Base-by-base conservation (phyloP, 768 basidiomycete species). In the Phlebiopsis flavidoalba region DNA sequence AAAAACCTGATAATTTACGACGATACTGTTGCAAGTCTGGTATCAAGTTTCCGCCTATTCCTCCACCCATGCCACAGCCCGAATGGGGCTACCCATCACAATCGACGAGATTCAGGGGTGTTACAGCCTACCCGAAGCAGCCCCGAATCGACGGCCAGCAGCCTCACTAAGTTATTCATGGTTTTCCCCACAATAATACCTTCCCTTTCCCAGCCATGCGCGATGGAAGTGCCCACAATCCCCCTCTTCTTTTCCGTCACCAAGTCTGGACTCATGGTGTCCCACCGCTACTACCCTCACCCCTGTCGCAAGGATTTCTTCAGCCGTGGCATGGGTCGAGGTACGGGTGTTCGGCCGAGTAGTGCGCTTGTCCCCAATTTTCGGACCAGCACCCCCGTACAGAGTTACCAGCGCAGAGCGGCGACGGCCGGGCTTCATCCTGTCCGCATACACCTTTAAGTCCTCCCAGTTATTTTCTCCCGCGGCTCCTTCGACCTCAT, bases 151-250 rank as follows among this genome's bases (percentile, higher is more conserved):
- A 26, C 21, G 1, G 70, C 67, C 36, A 69, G 17, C 35, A 89
- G 67, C 51, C 63, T 63, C 33, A 79, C 79, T 58, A 91, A 65
- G 55, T 83, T 82, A 10, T 74, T 81, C 66, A 91, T 59, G 64
- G 91, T 92, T 75, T 91, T 89, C 33, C 81, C 87, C 60, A 91
- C 88, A 6, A 88, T 66, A 1, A n/a, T n/a, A n/a, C n/a, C 83
- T 81, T 0, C 83, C 87, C 17, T 70, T 74, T 21, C 84, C 83
- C n/a, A 92, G 76, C 8, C 91, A 71, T 0, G 72, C 73, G 31
- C 84, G 76, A 65, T 92, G 90, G 56, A 83, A 82, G 36, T 63
- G 62, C 17, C 62, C 60, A 14, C 69, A 66, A 11, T 71, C 72
- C 31, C 77, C 72, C 19, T 69, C 68, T 3, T 72, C 74, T 15